phyloP scores from a whole-genome alignment of 345 rosid genomes.

The Psidium friedrichsthalianum region DNA sequence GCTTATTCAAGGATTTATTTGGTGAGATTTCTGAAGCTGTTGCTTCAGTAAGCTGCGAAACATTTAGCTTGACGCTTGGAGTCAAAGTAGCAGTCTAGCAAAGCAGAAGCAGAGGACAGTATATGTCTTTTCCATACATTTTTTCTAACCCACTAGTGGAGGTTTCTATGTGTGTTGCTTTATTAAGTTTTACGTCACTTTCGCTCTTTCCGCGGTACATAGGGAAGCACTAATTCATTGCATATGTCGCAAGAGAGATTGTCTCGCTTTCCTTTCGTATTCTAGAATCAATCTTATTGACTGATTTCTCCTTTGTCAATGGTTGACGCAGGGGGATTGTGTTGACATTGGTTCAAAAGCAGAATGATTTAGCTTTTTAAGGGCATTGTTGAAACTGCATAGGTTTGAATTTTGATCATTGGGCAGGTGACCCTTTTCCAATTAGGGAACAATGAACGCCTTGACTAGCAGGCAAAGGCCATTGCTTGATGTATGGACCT shows the following conservation, averaged over 20 bases:
- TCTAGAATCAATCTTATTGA: background rate
- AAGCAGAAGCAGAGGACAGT: background rate
- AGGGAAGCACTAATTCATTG: background rate
- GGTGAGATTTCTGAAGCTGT: background rate
- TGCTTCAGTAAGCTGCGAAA: background rate
- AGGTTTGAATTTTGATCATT: background rate
- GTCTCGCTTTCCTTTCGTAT: background rate
- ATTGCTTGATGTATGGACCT: background rate
- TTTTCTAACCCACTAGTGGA: background rate
- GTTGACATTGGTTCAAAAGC: background rate
- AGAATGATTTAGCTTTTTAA: background rate
- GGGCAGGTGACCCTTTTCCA: background rate
- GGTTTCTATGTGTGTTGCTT: background rate
- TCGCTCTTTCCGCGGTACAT: background rate
- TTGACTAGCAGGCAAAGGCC: background rate
- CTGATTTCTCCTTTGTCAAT: background rate
- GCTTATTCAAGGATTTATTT: background rate
- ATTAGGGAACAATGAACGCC: background rate
- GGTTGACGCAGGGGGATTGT: background rate
- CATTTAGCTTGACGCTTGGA: background rate
- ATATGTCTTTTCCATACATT: background rate
- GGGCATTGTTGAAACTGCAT: background rate
- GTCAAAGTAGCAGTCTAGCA: background rate
- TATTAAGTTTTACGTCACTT: background rate
- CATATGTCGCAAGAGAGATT: background rate